phyloP scores from a whole-genome alignment of 441 rosid species.

The Melianthus villosus region DNA sequence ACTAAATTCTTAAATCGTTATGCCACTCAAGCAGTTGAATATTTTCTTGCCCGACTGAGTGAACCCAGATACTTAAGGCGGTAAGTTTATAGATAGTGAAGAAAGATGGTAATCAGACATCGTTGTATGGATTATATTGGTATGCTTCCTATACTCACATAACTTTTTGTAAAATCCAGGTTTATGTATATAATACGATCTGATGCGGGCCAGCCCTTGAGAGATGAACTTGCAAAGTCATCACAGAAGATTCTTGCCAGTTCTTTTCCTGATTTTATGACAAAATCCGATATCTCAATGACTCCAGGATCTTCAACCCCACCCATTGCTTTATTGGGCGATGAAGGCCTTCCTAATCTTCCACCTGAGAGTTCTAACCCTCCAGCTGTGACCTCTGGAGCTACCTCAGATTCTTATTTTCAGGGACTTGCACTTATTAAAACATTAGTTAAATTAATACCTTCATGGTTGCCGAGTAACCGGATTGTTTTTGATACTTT shows the following conservation, averaged over 20 bases:
- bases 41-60: constrained; percentile 78
- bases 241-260: constrained; percentile 73
- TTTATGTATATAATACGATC: constrained; percentile 87
- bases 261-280: constrained; percentile 68
- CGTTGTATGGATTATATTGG: no score
- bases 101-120: no score
- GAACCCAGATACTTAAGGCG: constrained; percentile 86
- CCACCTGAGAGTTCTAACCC: constrained; percentile 32
- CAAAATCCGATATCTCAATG: constrained; percentile 41
- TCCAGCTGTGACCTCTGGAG: constrained; percentile 24
- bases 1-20: constrained; percentile 88
- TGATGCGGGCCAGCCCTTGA: constrained; percentile 86
- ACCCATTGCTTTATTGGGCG: constrained; percentile 40
- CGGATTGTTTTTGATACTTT: constrained; percentile 68
- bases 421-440: constrained; percentile 89
- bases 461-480: constrained; percentile 86
- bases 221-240: constrained; percentile 94
- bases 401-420: constrained; percentile 67
- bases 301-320: constrained; percentile 38
- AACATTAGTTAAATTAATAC: constrained; percentile 75
- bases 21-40: constrained; percentile 88
- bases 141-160: no score
- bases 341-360: constrained; percentile 33
- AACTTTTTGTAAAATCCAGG: constrained; percentile 38
- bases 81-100: no score